phyloP scores from a whole-genome alignment of 345 rosid genomes.

The Eucalyptus polyanthemos region DNA sequence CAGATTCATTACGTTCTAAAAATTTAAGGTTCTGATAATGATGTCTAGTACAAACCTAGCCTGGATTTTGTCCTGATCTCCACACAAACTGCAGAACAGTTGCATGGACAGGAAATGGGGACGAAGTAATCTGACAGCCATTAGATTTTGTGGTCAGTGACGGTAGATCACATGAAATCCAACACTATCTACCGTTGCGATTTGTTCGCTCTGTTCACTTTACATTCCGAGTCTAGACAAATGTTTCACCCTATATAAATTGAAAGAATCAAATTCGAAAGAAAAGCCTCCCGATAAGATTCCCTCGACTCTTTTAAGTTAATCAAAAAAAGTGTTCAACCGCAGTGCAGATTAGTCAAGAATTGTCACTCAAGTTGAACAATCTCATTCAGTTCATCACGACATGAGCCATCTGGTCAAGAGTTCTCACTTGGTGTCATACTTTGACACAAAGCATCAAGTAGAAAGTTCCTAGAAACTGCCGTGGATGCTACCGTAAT shows the following conservation, averaged over 20 bases:
- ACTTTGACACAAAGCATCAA: background rate
- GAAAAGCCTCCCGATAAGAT: background rate
- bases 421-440: background rate
- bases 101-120: background rate
- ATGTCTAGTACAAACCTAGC: background rate
- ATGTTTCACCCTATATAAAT: background rate
- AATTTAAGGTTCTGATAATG: background rate
- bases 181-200: background rate
- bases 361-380: background rate
- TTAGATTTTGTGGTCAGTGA: background rate
- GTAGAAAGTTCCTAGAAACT: background rate
- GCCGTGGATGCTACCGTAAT: background rate
- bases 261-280: background rate
- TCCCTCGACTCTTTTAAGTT: background rate
- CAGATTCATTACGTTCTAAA: background rate
- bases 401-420: background rate
- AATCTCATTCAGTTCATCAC: background rate
- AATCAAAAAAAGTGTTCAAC: background rate
- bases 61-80: background rate
- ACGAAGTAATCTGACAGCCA: background rate
- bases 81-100: background rate
- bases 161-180: background rate
- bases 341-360: background rate
- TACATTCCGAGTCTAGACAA: background rate
- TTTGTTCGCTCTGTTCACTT: background rate